Evolutionary conservation across 2,329 filamentous ascomycete species (phyloP).

Genomic region (Talaromyces rugulosus): DNA sequence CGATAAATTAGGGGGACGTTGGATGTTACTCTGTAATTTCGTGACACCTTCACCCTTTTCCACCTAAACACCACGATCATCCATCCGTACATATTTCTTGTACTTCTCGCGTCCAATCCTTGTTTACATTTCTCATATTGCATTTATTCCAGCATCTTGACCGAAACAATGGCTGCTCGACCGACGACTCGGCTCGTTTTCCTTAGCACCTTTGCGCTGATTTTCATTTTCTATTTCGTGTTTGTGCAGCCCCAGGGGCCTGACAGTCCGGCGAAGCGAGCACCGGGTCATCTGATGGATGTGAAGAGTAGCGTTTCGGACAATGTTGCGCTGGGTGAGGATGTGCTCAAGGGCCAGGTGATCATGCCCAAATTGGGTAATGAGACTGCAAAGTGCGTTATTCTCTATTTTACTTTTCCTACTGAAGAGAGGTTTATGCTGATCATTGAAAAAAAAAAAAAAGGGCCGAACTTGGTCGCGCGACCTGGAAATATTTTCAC

Average conservation of each 20-base stretch:
- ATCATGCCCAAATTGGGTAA: slow-evolving; percentile 47
- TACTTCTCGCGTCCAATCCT: background rate
- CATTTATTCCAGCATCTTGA: background rate
- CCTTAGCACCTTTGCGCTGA: slow-evolving; percentile 26
- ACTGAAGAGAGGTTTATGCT: background rate
- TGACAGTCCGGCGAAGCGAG: slow-evolving; percentile 34
- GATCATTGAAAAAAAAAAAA: slow-evolving; percentile 18
- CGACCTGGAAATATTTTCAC: slow-evolving; percentile 64
- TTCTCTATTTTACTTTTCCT: background rate
- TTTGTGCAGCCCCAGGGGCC: slow-evolving; percentile 35
- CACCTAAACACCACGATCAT: background rate
- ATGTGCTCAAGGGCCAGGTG: slow-evolving; percentile 39
- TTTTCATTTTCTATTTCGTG: slow-evolving; percentile 35
- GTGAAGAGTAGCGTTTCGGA: slow-evolving; percentile 21
- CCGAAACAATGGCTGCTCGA: slow-evolving; percentile 29
- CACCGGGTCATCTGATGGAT: slow-evolving; percentile 33
- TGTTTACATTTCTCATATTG: background rate
- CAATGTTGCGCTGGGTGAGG: slow-evolving; percentile 25
- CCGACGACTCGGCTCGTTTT: slow-evolving; percentile 35
- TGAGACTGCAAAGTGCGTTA: slow-evolving; percentile 43
- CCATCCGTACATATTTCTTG: background rate
- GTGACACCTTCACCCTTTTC: background rate
- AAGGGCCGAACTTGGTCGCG: slow-evolving; percentile 60
- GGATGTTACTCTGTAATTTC: too few relatives aligned
- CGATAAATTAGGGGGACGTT: background rate